Conservation (phyloP, 2,329 filamentous ascomycete species). For the Pyricularia sp. region DNA sequence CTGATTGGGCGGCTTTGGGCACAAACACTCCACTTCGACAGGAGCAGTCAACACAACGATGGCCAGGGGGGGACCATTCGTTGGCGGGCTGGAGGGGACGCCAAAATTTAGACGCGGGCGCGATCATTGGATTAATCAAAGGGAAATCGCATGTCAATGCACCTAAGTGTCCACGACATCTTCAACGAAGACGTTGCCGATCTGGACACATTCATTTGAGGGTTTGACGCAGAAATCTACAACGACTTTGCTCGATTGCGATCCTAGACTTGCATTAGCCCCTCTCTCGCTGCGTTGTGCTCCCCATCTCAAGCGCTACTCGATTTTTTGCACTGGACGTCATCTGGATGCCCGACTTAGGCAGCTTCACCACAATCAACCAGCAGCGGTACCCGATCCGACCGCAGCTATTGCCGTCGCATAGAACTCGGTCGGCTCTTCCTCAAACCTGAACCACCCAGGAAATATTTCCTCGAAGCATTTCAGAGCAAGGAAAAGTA, state of each 20-base stretch:
- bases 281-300: background rate
- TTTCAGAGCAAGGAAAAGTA: background rate
- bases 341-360: background rate
- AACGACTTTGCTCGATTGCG: background rate
- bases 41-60: background rate
- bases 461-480: background rate
- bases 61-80: background rate
- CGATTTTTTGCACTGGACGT: background rate
- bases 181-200: background rate
- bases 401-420: background rate
- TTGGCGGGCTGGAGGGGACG: background rate
- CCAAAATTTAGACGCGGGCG: slow-evolving; percentile 1
- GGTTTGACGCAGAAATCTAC: background rate
- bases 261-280: background rate
- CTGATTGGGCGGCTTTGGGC: slow-evolving; percentile 5
- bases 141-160: background rate
- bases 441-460: background rate
- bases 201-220: background rate
- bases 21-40: background rate
- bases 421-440: background rate
- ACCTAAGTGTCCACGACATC: background rate
- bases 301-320: background rate
- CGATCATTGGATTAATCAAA: background rate
- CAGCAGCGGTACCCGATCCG: background rate
- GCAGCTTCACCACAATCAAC: background rate